A percentile compares a stretch with the other conserved stretches of the same genome.
phyloP scores from a whole-genome alignment of 495 filamentous ascomycete species.

The Baudoinia panamericana region DNA sequence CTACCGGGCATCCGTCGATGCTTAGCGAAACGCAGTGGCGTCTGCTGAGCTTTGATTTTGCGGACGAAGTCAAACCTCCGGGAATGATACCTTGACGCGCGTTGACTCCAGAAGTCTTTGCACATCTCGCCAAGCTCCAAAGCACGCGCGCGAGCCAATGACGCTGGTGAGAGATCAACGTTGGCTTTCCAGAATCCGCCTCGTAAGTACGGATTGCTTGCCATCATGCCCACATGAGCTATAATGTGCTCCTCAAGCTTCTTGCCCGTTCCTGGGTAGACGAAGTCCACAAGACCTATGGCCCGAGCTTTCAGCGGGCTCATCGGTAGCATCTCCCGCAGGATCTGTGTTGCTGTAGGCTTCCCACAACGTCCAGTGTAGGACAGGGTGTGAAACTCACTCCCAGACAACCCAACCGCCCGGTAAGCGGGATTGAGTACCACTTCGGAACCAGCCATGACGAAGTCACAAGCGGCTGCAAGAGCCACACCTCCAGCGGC shows the following conservation, averaged over 20 bases:
- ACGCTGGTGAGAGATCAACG: conserved; percentile 6
- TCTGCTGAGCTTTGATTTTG: conserved; percentile 10
- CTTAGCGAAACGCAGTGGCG: conserved; percentile 13
- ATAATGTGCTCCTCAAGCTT: conserved; percentile 6
- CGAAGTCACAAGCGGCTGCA: conserved; percentile 12
- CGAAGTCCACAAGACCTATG: conserved; percentile 13
- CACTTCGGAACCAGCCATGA: conserved; percentile 10
- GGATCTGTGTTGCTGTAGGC: not conserved
- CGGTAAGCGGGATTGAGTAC: conserved; percentile 17
- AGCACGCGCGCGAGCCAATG: conserved; percentile 1
- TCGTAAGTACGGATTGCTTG: not conserved
- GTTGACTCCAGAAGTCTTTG: conserved; percentile 15
- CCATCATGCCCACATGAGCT: conserved; percentile 7
- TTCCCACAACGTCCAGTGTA: conserved; percentile 13
- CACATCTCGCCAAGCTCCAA: conserved; percentile 12
- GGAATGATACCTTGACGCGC: conserved; percentile 7
- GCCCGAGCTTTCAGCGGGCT: conserved; percentile 9
- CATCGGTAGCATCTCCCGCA: conserved; percentile 12
- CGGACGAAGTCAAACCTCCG: conserved; percentile 16
- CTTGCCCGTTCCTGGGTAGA: conserved; percentile 10
- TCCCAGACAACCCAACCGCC: conserved; percentile 8
- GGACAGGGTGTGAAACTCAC: conserved; percentile 12
- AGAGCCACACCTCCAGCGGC: conserved; percentile 15
- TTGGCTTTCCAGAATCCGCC: conserved; percentile 10
- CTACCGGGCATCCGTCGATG: conserved; percentile 1